Conservation (phyloP, 148 eudicot genomes). For the Rhododendron ovatum region DNA sequence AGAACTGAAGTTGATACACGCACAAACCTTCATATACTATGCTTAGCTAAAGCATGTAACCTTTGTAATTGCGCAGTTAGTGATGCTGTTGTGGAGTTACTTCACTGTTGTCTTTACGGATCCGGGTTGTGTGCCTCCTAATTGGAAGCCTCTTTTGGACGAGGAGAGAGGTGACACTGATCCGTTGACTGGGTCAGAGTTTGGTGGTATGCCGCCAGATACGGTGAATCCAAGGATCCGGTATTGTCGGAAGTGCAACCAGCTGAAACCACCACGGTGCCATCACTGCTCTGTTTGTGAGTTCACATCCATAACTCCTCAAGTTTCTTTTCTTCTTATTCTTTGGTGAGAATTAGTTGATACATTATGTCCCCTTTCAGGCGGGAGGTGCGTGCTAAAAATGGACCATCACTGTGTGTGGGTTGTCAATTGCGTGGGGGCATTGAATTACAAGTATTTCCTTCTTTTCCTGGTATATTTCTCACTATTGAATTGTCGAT, state of each 20-base stretch:
- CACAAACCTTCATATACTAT: not conserved
- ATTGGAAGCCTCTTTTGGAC: constrained; percentile 77
- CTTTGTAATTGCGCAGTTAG: constrained; percentile 51
- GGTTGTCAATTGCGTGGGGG: constrained; percentile 99
- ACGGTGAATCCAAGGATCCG: constrained; percentile 50
- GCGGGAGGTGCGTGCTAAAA: constrained; percentile 90
- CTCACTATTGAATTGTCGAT: not conserved
- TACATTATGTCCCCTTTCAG: constrained; percentile 28
- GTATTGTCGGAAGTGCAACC: constrained; percentile 89
- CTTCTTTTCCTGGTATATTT: constrained; percentile 88
- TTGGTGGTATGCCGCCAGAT: constrained; percentile 39
- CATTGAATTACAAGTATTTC: constrained; percentile 94
- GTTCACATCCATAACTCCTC: constrained; percentile 18
- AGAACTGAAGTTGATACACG: not conserved
- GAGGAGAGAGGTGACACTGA: constrained; percentile 90
- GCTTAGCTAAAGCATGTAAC: not conserved
- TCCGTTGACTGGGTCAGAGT: constrained; percentile 60
- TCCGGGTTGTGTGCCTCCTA: constrained; percentile 86
- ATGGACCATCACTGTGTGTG: constrained; percentile 99
- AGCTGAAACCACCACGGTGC: constrained; percentile 91
- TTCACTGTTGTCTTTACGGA: constrained; percentile 89
- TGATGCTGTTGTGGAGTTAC: constrained; percentile 95
- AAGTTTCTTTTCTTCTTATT: not conserved
- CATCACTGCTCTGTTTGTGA: constrained; percentile 99
- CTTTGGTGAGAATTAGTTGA: not conserved